phyloP scores from a whole-genome alignment of 805 yeast species.

The Saccharomycopsis amapae region DNA sequence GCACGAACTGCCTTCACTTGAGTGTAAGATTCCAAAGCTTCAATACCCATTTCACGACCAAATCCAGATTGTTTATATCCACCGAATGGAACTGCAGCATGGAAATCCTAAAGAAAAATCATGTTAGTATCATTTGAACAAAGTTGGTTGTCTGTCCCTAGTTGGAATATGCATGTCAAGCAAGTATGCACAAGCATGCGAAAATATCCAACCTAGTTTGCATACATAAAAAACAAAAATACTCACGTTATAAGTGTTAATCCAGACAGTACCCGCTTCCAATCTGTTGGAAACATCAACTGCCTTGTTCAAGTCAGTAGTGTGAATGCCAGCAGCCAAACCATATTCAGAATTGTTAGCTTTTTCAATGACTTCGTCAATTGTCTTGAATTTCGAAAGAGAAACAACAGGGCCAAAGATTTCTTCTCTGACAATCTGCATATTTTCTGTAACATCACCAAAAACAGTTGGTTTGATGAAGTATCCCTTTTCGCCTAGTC shows the following conservation, averaged over 20 bases:
- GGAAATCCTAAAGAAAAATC: slow-evolving; percentile 47
- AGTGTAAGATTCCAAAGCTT: slow-evolving; percentile 68
- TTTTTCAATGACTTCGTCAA: slow-evolving; percentile 56
- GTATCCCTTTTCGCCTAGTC: slow-evolving; percentile 59
- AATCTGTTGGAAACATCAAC: slow-evolving; percentile 55
- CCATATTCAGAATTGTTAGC: slow-evolving; percentile 73
- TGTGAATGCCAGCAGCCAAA: slow-evolving; percentile 76
- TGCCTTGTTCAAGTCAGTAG: slow-evolving; percentile 54
- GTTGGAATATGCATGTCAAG: too few relatives aligned
- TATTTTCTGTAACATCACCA: slow-evolving; percentile 55
- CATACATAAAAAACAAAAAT: slow-evolving; percentile 59
- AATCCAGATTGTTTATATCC: slow-evolving; percentile 76
- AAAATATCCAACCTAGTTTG: slow-evolving; percentile 22
- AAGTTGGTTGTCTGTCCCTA: too few relatives aligned
- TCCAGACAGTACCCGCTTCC: slow-evolving; percentile 74
- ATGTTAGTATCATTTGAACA: not conserved
- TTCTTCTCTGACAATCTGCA: slow-evolving; percentile 63
- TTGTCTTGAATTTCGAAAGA: slow-evolving; percentile 56
- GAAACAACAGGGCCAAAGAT: slow-evolving; percentile 79
- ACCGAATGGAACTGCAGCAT: slow-evolving; percentile 71
- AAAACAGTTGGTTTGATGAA: slow-evolving; percentile 70
- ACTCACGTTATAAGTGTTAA: slow-evolving; percentile 77
- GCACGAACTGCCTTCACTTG: slow-evolving; percentile 71
- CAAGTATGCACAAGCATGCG: too few relatives aligned
- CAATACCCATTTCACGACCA: slow-evolving; percentile 83